These are phyloP conservation scores for Poa pratensis DNA, from an alignment of 176 grass and related monocot species.

Conservation along the genomic window DNA sequence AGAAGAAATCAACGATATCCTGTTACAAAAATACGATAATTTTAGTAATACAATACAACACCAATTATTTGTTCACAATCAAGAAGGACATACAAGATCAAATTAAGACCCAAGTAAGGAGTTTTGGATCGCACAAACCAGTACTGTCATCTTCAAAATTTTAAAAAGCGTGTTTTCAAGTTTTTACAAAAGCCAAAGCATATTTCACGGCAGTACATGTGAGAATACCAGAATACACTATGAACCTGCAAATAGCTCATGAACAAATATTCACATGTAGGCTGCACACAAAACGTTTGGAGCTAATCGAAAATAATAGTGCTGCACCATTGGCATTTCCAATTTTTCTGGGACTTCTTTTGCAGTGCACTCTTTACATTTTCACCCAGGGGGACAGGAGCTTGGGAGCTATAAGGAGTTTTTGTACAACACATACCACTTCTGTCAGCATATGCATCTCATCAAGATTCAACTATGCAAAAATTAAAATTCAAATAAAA, in stretches of 20 bases:
- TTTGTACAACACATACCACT: background rate
- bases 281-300: background rate
- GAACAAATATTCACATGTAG: background rate
- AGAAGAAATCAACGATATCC: constrained; percentile 89
- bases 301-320: background rate
- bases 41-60: constrained; percentile 5
- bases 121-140: background rate
- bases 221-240: background rate
- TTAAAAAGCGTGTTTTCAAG: background rate
- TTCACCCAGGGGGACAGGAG: background rate
- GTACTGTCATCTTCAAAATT: background rate
- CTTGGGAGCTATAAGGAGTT: background rate
- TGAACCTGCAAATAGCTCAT: background rate
- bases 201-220: background rate
- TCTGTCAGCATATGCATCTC: background rate
- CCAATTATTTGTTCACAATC: constrained; percentile 7
- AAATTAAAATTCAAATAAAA: constrained; percentile 16
- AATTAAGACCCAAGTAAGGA: background rate
- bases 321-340: background rate
- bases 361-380: background rate
- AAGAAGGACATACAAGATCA: constrained; percentile 19
- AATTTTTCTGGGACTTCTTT: background rate
- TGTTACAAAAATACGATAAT: constrained; percentile 42
- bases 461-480: background rate
- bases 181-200: background rate